These are phyloP conservation scores for Blepharisma japonicum DNA, from an alignment of 73 alveolate genomes.

Conservation along the genomic window DNA sequence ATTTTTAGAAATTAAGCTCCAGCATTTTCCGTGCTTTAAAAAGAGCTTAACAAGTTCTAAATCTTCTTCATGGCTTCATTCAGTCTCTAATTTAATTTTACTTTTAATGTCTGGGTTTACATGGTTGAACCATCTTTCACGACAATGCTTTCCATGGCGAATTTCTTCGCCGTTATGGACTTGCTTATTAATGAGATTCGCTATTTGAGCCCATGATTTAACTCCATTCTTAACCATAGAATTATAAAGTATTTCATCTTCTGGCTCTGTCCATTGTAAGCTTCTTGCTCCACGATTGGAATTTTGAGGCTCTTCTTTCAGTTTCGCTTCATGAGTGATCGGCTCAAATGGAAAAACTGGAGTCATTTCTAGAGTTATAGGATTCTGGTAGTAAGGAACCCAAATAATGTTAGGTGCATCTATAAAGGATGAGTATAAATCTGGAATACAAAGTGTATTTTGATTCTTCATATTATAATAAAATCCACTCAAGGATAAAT, in stretches of 20 bases:
- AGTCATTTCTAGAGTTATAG: too few relatives aligned
- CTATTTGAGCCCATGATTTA: conserved; percentile 43
- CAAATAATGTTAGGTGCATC: too few relatives aligned
- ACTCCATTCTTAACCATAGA: background rate
- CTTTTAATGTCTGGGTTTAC: conserved; percentile 60
- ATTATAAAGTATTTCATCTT: conserved; percentile 26
- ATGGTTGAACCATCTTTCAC: conserved; percentile 81
- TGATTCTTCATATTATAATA: too few relatives aligned
- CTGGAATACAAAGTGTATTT: too few relatives aligned
- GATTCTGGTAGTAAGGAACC: too few relatives aligned
- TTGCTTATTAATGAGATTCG: conserved; percentile 27
- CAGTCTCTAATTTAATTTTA: background rate
- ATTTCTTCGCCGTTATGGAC: conserved; percentile 17
- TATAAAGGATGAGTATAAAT: too few relatives aligned
- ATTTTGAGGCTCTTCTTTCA: too few relatives aligned
- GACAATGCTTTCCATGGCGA: conserved; percentile 75
- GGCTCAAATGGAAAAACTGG: too few relatives aligned
- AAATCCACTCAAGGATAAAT: too few relatives aligned
- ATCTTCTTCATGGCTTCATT: background rate
- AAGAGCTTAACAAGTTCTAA: background rate
- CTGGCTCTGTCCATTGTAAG: conserved; percentile 31
- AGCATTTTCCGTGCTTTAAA: background rate
- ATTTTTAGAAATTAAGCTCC: conserved; percentile 25
- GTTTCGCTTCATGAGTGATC: too few relatives aligned
- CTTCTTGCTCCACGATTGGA: too few relatives aligned